These are phyloP conservation scores for Cryptococcus amylolentus DNA, from an alignment of 1,284 basidiomycete species.

Conservation along the genomic window DNA sequence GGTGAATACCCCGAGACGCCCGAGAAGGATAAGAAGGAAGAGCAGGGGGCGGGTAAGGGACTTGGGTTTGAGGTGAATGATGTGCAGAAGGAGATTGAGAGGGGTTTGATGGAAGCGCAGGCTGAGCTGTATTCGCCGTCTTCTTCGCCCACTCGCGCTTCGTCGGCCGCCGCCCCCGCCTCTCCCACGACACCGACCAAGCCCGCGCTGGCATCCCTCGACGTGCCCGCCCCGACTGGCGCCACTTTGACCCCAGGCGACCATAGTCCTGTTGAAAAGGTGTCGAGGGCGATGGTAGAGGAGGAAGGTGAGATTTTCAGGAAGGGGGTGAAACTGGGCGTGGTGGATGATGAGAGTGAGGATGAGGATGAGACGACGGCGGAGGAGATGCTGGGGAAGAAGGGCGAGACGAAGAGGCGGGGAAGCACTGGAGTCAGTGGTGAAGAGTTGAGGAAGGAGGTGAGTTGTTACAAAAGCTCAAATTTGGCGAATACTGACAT, in stretches of 20 bases:
- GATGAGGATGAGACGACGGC: constrained; percentile 53
- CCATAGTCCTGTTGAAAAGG: constrained; percentile 27
- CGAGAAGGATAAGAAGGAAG: background rate
- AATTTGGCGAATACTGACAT: constrained; percentile 10
- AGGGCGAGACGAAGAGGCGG: constrained; percentile 60
- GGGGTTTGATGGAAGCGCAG: constrained; percentile 1
- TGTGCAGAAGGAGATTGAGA: background rate
- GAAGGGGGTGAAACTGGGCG: constrained; percentile 75
- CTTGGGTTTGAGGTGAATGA: background rate
- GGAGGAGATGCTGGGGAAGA: constrained; percentile 59
- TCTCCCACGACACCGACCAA: background rate
- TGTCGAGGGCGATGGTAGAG: constrained; percentile 70
- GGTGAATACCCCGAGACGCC: background rate
- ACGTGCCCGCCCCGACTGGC: background rate
- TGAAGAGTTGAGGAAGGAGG: constrained; percentile 76
- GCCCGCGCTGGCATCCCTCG: background rate
- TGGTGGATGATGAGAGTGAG: constrained; percentile 75
- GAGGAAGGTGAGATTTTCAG: constrained; percentile 91
- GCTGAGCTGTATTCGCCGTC: background rate
- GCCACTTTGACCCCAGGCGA: background rate
- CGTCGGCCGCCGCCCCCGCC: background rate
- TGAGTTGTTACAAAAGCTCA: constrained; percentile 44
- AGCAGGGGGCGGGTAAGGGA: background rate
- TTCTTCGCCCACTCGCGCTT: background rate
- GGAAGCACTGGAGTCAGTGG: constrained; percentile 49